phyloP scores from a whole-genome alignment of 2,329 filamentous ascomycete genomes.

The Chaetomium sp. region DNA sequence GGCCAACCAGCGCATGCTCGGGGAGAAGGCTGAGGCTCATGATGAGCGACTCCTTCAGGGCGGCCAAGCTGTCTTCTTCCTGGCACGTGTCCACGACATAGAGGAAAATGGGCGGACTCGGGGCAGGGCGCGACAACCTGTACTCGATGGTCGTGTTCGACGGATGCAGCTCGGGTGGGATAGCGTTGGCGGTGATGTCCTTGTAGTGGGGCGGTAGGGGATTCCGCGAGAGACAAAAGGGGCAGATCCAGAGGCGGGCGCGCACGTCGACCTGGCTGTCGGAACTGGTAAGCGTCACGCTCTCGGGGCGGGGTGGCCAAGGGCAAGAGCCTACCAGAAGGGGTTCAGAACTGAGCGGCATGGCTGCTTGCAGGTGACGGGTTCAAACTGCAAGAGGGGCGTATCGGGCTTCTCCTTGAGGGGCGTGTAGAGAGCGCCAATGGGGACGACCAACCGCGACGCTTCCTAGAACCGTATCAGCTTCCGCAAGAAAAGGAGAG shows the following conservation, averaged over 20 bases:
- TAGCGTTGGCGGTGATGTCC: conserved; percentile 76
- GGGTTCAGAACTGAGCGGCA: conserved; percentile 95
- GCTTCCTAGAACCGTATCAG: conserved; percentile 60
- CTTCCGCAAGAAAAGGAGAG: conserved; percentile 17
- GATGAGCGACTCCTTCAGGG: conserved; percentile 78
- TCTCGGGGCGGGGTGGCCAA: background rate
- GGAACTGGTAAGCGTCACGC: conserved; percentile 9
- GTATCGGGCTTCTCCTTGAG: conserved; percentile 91
- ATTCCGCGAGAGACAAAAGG: conserved; percentile 80
- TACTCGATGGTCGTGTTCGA: conserved; percentile 88
- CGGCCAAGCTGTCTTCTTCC: conserved; percentile 76
- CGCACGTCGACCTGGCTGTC: conserved; percentile 74
- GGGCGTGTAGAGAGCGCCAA: conserved; percentile 91
- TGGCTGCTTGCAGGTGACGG: conserved; percentile 91
- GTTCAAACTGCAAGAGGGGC: conserved; percentile 88
- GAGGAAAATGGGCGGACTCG: conserved; percentile 77
- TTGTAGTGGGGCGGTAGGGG: conserved; percentile 81
- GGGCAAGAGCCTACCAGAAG: conserved; percentile 65
- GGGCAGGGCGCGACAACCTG: conserved; percentile 70
- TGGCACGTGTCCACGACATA: conserved; percentile 87
- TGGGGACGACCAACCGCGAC: conserved; percentile 87
- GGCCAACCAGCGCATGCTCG: conserved; percentile 71
- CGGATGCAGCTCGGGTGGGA: conserved; percentile 76
- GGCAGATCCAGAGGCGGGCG: conserved; percentile 80
- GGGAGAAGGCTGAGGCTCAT: conserved; percentile 79